A percentile compares a stretch with the other conserved stretches of the same genome.
Evolutionary conservation across 2,329 filamentous ascomycete species (phyloP).

Genomic region (Fusarium sp.): DNA sequence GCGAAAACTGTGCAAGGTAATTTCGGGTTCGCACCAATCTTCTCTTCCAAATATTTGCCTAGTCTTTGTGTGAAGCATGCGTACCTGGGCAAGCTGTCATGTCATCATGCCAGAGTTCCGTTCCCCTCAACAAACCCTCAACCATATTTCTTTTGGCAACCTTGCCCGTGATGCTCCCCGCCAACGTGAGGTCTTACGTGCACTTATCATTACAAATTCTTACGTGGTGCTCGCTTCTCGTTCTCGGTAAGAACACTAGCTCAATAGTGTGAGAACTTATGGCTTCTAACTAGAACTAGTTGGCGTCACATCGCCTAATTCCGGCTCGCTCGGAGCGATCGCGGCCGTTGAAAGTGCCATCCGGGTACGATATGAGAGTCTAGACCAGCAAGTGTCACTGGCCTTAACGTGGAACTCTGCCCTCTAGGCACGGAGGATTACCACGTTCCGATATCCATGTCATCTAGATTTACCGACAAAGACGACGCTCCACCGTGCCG

Average conservation of each 20-base stretch:
- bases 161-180: constrained; percentile 54
- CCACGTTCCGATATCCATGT: neutral
- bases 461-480: constrained; percentile 53
- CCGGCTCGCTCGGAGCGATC: constrained; percentile 68
- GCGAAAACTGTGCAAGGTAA: neutral
- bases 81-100: neutral
- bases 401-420: constrained; percentile 37
- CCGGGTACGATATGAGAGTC: constrained; percentile 59
- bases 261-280: fast-evolving
- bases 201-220: constrained; percentile 48
- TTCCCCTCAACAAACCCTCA: constrained; percentile 50
- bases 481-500: constrained; percentile 46
- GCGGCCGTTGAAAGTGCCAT: constrained; percentile 67
- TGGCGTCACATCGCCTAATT: constrained; percentile 67
- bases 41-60: neutral
- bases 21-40: neutral
- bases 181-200: constrained; percentile 42
- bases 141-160: constrained; percentile 48
- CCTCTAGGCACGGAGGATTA: neutral
- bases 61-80: neutral
- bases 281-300: constrained; percentile 49
- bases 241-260: neutral
- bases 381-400: constrained; percentile 48
- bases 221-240: constrained; percentile 38
- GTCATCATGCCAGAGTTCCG: no score